These are phyloP conservation scores for Lyophyllum semitale DNA, from an alignment of 768 basidiomycete species.

Conservation along the genomic window DNA sequence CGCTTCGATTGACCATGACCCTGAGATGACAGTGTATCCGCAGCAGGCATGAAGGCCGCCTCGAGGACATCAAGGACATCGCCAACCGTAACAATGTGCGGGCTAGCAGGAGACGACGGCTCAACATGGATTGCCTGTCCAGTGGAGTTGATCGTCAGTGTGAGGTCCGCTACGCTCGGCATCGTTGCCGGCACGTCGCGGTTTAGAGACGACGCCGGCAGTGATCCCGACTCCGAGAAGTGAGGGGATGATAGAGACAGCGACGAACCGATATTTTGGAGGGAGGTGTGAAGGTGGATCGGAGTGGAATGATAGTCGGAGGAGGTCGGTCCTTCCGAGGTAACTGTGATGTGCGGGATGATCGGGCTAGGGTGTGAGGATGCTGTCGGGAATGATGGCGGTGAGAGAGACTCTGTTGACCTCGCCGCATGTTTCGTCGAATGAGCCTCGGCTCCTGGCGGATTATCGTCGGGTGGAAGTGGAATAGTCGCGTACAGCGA, in stretches of 20 bases:
- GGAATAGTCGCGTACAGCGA: slow-evolving; percentile 12
- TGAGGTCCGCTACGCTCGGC: not conserved
- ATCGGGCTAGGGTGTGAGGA: not conserved
- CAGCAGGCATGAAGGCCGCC: not conserved
- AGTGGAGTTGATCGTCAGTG: slow-evolving; percentile 1
- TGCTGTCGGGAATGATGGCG: not conserved
- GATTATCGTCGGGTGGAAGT: not conserved
- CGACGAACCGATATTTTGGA: not conserved
- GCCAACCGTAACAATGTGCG: slow-evolving; percentile 1
- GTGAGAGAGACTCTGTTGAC: not conserved
- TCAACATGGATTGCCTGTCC: slow-evolving; percentile 4
- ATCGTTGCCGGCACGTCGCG: not conserved
- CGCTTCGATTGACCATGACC: not conserved
- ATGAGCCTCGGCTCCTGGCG: not conserved
- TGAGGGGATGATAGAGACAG: not conserved
- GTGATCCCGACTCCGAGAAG: not conserved
- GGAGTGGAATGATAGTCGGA: too few relatives aligned
- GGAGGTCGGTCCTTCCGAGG: too few relatives aligned
- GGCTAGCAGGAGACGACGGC: not conserved
- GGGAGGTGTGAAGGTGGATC: too few relatives aligned
- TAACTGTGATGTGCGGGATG: too few relatives aligned
- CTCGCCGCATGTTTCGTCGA: not conserved
- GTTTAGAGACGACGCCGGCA: not conserved
- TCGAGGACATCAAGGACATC: slow-evolving; percentile 2
- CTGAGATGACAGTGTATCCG: not conserved